These are phyloP conservation scores for Colletotrichum tanaceti DNA, from an alignment of 2,329 filamentous ascomycete species.

Conservation along the genomic window DNA sequence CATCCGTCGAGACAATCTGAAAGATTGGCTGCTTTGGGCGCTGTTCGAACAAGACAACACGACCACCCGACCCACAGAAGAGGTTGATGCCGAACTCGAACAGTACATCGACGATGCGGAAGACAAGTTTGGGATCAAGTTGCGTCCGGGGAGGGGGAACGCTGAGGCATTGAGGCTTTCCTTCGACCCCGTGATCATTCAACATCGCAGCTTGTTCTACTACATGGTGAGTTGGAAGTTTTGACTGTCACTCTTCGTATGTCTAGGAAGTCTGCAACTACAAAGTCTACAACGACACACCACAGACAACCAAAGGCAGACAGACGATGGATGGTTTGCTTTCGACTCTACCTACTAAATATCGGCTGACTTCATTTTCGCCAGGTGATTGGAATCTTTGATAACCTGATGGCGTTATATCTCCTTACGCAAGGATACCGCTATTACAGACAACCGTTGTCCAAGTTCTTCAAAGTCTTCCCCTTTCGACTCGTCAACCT, in stretches of 20 bases:
- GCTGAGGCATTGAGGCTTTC: slow-evolving; percentile 67
- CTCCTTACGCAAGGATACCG: slow-evolving; percentile 50
- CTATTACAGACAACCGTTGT: slow-evolving; percentile 62
- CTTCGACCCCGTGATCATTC: slow-evolving; percentile 67
- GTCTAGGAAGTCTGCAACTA: neutral
- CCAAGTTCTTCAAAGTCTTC: slow-evolving; percentile 58
- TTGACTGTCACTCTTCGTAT: accelerated
- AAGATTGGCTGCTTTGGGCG: slow-evolving; percentile 71
- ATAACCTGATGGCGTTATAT: slow-evolving; percentile 50
- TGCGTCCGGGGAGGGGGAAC: slow-evolving; percentile 63
- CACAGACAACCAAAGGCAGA: neutral
- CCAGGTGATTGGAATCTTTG: slow-evolving; percentile 60
- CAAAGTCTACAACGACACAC: neutral
- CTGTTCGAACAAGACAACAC: slow-evolving; percentile 60
- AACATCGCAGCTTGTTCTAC: slow-evolving; percentile 66
- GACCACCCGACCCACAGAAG: slow-evolving; percentile 51
- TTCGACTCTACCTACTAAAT: no score
- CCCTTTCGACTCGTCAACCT: slow-evolving; percentile 64
- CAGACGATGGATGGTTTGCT: no score
- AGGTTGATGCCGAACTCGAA: slow-evolving; percentile 65
- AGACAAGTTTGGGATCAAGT: slow-evolving; percentile 59
- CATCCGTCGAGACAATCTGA: slow-evolving; percentile 69
- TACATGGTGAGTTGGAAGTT: slow-evolving; percentile 59
- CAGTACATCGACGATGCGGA: slow-evolving; percentile 65
- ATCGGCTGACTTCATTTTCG: neutral